A percentile compares a stretch with the other conserved stretches of the same genome.
Conservation (phyloP, 345 rosid genomes). For the Hibiscus trionum region DNA sequence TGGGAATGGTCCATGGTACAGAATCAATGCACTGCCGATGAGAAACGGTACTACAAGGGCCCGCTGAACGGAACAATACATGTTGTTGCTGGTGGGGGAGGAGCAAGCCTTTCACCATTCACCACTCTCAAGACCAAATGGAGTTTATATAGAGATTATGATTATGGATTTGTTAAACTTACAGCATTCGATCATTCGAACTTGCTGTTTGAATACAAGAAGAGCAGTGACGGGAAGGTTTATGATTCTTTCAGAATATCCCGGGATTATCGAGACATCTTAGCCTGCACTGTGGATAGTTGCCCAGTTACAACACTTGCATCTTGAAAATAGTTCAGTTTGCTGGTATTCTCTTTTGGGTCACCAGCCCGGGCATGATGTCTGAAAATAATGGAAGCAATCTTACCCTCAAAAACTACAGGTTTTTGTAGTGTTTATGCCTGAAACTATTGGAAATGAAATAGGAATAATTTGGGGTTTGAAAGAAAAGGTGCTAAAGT, state of each 20-base stretch:
- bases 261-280: conserved; percentile 41
- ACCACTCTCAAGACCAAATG: conserved; percentile 36
- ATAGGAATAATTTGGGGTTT: background rate
- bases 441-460: background rate
- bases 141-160: conserved; percentile 51
- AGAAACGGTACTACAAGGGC: conserved; percentile 42
- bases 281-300: conserved; percentile 51
- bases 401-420: background rate
- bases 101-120: conserved; percentile 48
- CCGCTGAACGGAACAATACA: conserved; percentile 55
- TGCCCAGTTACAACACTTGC: conserved; percentile 57
- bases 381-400: background rate
- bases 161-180: conserved; percentile 44
- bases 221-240: conserved; percentile 63
- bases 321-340: conserved; percentile 9
- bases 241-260: conserved; percentile 53
- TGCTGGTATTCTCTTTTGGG: background rate
- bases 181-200: conserved; percentile 51
- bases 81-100: conserved; percentile 71
- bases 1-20: background rate
- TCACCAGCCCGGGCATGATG: background rate
- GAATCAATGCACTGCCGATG: conserved; percentile 52
- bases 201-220: conserved; percentile 57
- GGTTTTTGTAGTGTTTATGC: background rate
- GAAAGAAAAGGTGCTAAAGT: background rate